Percentiles rank a stretch among this genome's conserved stretches.
phyloP scores from a whole-genome alignment of 2,329 filamentous ascomycete species.

The Alternaria ventricosa region DNA sequence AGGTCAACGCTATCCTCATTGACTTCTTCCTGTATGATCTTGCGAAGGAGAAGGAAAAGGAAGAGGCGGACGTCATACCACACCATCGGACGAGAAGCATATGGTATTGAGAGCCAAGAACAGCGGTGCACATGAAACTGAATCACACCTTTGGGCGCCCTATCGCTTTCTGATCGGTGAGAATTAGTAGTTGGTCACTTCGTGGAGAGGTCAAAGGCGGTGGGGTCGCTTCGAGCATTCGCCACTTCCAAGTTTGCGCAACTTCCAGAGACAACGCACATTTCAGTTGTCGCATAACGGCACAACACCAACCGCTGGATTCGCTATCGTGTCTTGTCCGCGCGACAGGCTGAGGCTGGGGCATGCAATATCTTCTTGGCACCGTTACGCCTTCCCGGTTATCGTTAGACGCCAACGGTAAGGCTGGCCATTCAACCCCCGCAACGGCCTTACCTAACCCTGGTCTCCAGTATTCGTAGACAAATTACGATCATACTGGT shows the following conservation, averaged over 20 bases:
- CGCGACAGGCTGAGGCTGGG: not conserved
- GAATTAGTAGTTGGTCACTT: not conserved
- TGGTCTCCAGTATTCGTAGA: constrained; percentile 1
- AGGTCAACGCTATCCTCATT: constrained; percentile 86
- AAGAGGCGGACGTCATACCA: constrained; percentile 60
- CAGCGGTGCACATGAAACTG: not conserved
- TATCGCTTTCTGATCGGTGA: not conserved
- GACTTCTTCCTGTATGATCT: constrained; percentile 98
- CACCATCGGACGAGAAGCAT: constrained; percentile 93
- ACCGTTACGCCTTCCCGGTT: constrained; percentile 1
- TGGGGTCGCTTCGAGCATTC: not conserved
- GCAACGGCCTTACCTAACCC: not conserved
- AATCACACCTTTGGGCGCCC: not conserved
- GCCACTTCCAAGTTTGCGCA: constrained; percentile 5
- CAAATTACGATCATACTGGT: constrained; percentile 4
- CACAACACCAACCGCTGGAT: not conserved
- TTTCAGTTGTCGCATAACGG: not conserved
- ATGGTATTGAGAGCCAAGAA: constrained; percentile 74
- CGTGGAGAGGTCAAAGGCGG: not conserved
- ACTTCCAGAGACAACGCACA: not conserved
- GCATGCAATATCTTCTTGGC: not conserved
- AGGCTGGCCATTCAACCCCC: constrained; percentile 7
- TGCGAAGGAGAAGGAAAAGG: constrained; percentile 80
- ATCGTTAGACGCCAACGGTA: constrained; percentile 1
- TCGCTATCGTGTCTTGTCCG: not conserved